These are phyloP conservation scores for Eucalyptus pauciflora DNA, from an alignment of 345 rosid genomes.

Conservation along the genomic window DNA sequence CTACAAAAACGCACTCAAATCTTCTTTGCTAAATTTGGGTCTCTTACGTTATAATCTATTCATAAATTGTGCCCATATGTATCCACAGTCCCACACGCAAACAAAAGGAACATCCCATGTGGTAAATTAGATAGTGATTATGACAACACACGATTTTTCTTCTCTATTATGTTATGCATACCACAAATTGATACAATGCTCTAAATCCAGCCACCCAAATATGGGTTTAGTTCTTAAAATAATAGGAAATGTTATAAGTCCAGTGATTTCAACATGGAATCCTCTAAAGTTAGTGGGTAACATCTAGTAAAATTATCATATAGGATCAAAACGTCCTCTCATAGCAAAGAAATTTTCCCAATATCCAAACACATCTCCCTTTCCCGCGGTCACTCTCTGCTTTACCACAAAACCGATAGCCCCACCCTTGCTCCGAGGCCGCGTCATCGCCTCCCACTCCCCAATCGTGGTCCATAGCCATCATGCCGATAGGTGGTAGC, in stretches of 20 bases:
- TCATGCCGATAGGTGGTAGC: not conserved
- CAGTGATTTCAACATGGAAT: not conserved
- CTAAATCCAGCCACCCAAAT: not conserved
- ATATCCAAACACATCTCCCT: not conserved
- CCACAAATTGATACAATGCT: not conserved
- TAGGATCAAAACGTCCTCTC: not conserved
- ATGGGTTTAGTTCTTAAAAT: not conserved
- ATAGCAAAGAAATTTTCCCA: not conserved
- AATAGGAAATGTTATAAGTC: not conserved
- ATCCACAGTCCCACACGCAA: not conserved
- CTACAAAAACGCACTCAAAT: not conserved
- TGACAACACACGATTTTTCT: not conserved
- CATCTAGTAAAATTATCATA: not conserved
- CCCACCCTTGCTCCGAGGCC: not conserved
- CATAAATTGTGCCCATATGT: not conserved
- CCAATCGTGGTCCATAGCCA: not conserved
- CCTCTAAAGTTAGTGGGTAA: not conserved
- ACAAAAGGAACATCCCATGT: accelerated
- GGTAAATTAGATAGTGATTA: not conserved
- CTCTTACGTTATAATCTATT: not conserved
- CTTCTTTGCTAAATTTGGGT: not conserved
- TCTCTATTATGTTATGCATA: not conserved
- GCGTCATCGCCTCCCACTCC: not conserved
- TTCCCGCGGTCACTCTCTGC: not conserved
- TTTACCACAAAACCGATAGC: not conserved